Base-by-base conservation (phyloP, 805 yeast species). In the Starmerella vaccinii region DNA sequence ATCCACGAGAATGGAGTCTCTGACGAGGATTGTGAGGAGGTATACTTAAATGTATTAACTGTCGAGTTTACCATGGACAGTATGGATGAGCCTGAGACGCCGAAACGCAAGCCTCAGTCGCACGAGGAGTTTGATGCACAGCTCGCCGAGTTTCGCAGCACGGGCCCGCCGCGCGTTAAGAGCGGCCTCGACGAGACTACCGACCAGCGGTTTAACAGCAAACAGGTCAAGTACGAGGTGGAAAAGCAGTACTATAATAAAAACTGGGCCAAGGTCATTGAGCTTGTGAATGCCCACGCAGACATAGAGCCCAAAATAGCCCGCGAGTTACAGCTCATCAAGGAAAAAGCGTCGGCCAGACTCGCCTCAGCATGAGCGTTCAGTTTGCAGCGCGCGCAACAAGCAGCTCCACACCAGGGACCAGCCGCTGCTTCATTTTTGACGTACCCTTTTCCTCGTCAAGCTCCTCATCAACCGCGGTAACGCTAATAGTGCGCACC, bases 1-100 rank as follows among this genome's bases (percentile, higher is more conserved):
- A 81, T 86, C 29, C 83, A 83, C 62, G 97, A 89, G 60, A 85
- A 84, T 57, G 90, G 86, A 1, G 80, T 84, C 5, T 71, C 80
- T 0, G 76, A 76, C 1, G 94, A 84, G 57, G 95, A 88, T 60
- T 82, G 92, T 60, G 82, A 84, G 63, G 97, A 89, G 64, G 78
- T 82, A 49, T 74, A 78, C 57, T 77, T 82, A 57, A 76, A 75
- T 19, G 84, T 85, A 0, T 67, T 55, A 15, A 29, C 22, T 1
- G 58, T 60, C 21, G 57, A 49, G 46, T 58, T 58, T 43, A 37
- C 58, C 15, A 15, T 38, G 3, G n/a, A 19, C 15, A 24, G 16
- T 3, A 42, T 29, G 32, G n/a, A 15, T 12, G 24, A 18, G 9
- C 40, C 30, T 18, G 49, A 71, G 49, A 61, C 63, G 3, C 15